A percentile compares a stretch with the other conserved stretches of the same genome.
Evolutionary conservation across 495 filamentous ascomycete genomes (phyloP).

Genomic region (Hyphodiscus hymeniophilus): DNA sequence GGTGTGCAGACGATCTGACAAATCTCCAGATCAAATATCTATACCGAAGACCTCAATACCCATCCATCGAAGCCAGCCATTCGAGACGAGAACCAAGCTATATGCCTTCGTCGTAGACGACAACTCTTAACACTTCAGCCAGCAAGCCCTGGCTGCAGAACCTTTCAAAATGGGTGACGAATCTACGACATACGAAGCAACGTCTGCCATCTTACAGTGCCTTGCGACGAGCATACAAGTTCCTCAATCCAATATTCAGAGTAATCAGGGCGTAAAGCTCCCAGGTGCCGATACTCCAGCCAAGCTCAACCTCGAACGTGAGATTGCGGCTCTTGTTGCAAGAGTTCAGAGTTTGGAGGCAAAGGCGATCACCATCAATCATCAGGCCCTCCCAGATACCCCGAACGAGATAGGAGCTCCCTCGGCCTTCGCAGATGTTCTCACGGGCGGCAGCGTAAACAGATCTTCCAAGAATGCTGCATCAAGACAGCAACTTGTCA

Average conservation of each 20-base stretch:
- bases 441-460: conserved; percentile 19
- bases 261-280: conserved; percentile 27
- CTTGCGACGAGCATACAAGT: conserved; percentile 42
- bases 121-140: not conserved
- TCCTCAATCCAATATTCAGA: conserved; percentile 3
- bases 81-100: conserved; percentile 3
- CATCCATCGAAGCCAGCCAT: not conserved
- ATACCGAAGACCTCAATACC: not conserved
- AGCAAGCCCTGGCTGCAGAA: conserved; percentile 9
- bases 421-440: conserved; percentile 42
- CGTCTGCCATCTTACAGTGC: conserved; percentile 53
- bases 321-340: conserved; percentile 58
- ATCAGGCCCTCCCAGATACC: conserved; percentile 49
- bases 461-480: conserved; percentile 10
- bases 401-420: conserved; percentile 48
- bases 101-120: conserved; percentile 12
- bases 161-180: conserved; percentile 5
- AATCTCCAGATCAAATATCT: not conserved
- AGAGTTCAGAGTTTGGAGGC: conserved; percentile 63
- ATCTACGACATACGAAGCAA: conserved; percentile 44
- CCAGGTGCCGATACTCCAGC: conserved; percentile 56
- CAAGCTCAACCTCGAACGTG: conserved; percentile 61
- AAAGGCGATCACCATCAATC: conserved; percentile 47
- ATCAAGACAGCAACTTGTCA: conserved; percentile 8
- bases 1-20: too few species aligned